These are phyloP conservation scores for Ceratocystis smalleyi DNA, from an alignment of 2,329 filamentous ascomycete genomes.

Conservation along the genomic window DNA sequence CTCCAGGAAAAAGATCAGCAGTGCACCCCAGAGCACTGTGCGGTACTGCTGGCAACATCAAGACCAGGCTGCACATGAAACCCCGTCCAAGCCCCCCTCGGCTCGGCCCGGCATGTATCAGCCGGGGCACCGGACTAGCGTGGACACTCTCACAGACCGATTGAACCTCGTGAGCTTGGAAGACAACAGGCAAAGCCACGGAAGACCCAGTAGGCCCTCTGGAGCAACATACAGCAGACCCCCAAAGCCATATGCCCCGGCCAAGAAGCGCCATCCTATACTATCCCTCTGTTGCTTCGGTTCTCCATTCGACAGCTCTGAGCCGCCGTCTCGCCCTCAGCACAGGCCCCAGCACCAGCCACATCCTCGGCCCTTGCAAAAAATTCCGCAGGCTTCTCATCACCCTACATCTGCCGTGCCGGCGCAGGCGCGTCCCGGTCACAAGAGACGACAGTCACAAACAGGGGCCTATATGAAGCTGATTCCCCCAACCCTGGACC, in stretches of 20 bases:
- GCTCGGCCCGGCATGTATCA: neutral
- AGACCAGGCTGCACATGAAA: constrained; percentile 51
- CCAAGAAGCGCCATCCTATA: neutral
- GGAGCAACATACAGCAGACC: constrained; percentile 15
- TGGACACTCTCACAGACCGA: constrained; percentile 73
- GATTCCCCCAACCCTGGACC: constrained; percentile 52
- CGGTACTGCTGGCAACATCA: constrained; percentile 93
- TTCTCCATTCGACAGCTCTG: constrained; percentile 1
- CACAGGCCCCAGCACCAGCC: neutral
- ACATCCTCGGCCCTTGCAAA: neutral
- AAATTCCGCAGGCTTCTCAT: constrained; percentile 29
- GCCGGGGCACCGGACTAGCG: constrained; percentile 50
- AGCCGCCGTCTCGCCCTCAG: neutral
- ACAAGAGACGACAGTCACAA: constrained; percentile 18
- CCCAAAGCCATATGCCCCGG: constrained; percentile 8
- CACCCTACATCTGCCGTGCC: constrained; percentile 32
- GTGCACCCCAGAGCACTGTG: constrained; percentile 34
- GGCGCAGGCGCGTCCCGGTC: constrained; percentile 27
- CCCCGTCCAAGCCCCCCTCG: constrained; percentile 25
- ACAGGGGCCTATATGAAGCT: constrained; percentile 37
- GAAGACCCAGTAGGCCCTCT: constrained; percentile 19
- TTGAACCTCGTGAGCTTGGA: constrained; percentile 59
- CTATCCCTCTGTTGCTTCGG: constrained; percentile 14
- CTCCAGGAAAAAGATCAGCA: neutral
- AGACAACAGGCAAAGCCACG: constrained; percentile 25